Base-by-base conservation (phyloP, 495 filamentous ascomycete species). In the Aspergillus mulundensis region DNA sequence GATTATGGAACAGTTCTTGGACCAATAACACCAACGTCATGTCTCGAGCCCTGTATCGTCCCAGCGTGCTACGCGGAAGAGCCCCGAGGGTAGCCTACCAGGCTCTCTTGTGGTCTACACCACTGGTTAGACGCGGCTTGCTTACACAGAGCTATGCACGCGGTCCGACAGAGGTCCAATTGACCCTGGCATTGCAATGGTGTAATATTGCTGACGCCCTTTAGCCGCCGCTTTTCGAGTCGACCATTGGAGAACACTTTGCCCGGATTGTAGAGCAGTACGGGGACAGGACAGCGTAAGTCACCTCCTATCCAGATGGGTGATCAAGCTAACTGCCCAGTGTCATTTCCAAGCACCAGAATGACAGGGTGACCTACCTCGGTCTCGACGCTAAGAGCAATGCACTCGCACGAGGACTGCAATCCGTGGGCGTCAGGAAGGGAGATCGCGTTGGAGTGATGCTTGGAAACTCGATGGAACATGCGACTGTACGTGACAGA, bases 401-500 rank as follows among this genome's bases (percentile, higher is more conserved):
- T 73, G 74, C 79, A 0, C 76, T 98, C 19, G 89, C 92, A 0
- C 76, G 82, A 23, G 91, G 91, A 0, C 69, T 97, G 14, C 69
- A 81, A 30, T 84, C 84, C 0, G 74, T 86, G 1, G 91, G 91
- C 1, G 90, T 97, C 1, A 77, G 75, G 57, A 96, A 90, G 63
- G 92, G 91, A 2, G 89, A 95, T 61, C 78, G 91, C 20, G 89
- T 97, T 11, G 91, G 87, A 8, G 87, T 96, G 14, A 89, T 85
- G 61, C 69, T 96, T 18, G 92, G 94, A 1, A 98, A 96, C 63
- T 85, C 82, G 25, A 75, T 88, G 65, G 91, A 96, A 72, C 91
- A 85, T 65, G 89, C 88, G 4, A 82, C 86, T 67, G 81, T 85
- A 78, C 50, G 77, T 61, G 10, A n/a, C 21, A n/a, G 1, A 15